phyloP scores from a whole-genome alignment of 768 basidiomycete genomes.

The Amanita molliuscula region DNA sequence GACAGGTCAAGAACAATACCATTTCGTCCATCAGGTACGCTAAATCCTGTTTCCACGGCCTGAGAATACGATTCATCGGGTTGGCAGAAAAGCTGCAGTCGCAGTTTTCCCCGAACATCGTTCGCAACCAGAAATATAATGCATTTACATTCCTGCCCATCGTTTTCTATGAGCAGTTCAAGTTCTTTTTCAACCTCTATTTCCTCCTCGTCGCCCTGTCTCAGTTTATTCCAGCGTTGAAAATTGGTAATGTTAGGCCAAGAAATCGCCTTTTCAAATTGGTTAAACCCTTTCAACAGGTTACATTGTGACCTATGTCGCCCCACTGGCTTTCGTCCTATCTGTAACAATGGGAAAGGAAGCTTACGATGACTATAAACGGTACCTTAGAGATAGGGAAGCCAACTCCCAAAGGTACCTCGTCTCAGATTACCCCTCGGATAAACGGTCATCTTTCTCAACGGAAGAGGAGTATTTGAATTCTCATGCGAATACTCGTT shows the following conservation, averaged over 20 bases:
- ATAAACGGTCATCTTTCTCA: slow-evolving; percentile 21
- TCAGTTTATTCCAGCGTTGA: slow-evolving; percentile 91
- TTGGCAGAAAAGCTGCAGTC: slow-evolving; percentile 57
- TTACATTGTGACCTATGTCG: slow-evolving; percentile 92
- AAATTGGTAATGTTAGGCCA: slow-evolving; percentile 60
- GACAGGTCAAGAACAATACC: slow-evolving; percentile 74
- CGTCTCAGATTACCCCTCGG: slow-evolving; percentile 50
- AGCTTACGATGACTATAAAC: slow-evolving; percentile 97
- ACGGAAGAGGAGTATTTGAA: slow-evolving; percentile 32
- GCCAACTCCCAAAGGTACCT: slow-evolving; percentile 93
- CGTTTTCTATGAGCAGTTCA: slow-evolving; percentile 98
- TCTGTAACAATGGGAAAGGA: slow-evolving; percentile 97
- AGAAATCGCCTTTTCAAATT: neutral
- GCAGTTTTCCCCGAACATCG: slow-evolving; percentile 77
- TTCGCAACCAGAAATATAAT: slow-evolving; percentile 98
- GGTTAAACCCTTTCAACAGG: slow-evolving; percentile 34
- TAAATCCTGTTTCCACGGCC: neutral
- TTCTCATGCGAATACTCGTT: slow-evolving; percentile 47
- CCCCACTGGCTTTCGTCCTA: slow-evolving; percentile 92
- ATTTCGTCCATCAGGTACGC: slow-evolving; percentile 60
- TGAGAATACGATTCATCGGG: neutral
- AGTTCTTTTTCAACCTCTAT: slow-evolving; percentile 99
- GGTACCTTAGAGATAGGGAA: slow-evolving; percentile 83
- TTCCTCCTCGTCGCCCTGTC: slow-evolving; percentile 94
- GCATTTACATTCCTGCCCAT: slow-evolving; percentile 93